Evolutionary conservation across 495 filamentous ascomycete genomes (phyloP), one percentile per base, ranked within the genome.

Genomic region (Amphirosellinia nigrospora): DNA sequence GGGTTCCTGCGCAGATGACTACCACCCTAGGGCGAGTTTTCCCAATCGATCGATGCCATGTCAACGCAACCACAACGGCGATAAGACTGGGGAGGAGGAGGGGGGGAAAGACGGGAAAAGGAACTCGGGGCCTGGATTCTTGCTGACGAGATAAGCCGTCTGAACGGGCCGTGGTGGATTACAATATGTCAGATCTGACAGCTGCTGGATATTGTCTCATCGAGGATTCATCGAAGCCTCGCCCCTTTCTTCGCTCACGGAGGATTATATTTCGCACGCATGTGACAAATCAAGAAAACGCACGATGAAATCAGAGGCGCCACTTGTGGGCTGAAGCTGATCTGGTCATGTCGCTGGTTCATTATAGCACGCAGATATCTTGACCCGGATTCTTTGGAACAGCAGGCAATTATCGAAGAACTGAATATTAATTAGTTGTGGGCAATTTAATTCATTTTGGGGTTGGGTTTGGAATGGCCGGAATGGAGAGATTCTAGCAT

Each of bases 1-100:
- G 74, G 74, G 76, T 78, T 78, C 76, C 76, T 78, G 76, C 76
- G 76, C 76, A 72, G 76, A 74, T 78, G 76, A 78, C 76, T 72
- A 78, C 73, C 55, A 43, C 43, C 56, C 66, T 69, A 71, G 70
- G 74, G 48, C 66, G 39, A 68, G 68, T 46, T 34, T 58, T 39
- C 60, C 70, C 66, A 66, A 68, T 71, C 71, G 74, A 69, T 73
- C 59, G 72, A 78, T 74, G 76, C 72, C 72, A 76, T 77, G 70
- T 68, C 73, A 71, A 75, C 72, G 66, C 65, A 46, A 69, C 69
- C 68, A 56, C 60, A 39, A 38, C 59, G 39, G 52, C 50, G 70
- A 73, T 70, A 73, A 71, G 67, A 39, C 56, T 68, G 70, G 69
- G 61, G 59, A 30, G 53, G 52, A 55, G 11, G 53, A 56, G 3